phyloP scores from a whole-genome alignment of 2,329 filamentous ascomycete species.

The Penicillium sp. region DNA sequence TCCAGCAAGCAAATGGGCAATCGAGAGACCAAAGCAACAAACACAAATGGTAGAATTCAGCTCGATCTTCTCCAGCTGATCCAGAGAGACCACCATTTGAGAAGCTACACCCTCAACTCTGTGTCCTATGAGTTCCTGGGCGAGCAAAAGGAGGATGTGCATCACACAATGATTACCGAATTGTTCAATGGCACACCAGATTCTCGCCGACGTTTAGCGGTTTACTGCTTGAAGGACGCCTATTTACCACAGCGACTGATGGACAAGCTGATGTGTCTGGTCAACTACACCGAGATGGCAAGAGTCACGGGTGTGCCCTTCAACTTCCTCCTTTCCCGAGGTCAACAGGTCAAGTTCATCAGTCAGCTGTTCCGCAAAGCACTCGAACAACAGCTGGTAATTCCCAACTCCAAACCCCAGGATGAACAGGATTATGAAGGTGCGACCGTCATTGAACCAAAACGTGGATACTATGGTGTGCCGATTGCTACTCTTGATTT shows the following conservation, averaged over 20 bases:
- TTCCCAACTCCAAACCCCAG: slow-evolving; percentile 76
- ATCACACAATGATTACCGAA: slow-evolving; percentile 99
- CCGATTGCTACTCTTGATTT: slow-evolving; percentile 98
- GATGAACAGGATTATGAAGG: slow-evolving; percentile 91
- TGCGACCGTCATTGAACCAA: slow-evolving; percentile 95
- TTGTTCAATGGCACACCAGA: slow-evolving; percentile 95
- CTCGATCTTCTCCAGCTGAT: slow-evolving; percentile 92
- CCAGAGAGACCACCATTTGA: slow-evolving; percentile 88
- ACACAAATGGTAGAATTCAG: slow-evolving; percentile 89
- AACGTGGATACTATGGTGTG: slow-evolving; percentile 87
- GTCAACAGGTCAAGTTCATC: slow-evolving; percentile 96
- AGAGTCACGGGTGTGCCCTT: slow-evolving; percentile 98
- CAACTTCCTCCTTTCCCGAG: slow-evolving; percentile 85
- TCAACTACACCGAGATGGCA: slow-evolving; percentile 99
- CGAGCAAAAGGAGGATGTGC: slow-evolving; percentile 98
- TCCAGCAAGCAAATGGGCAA: slow-evolving; percentile 98
- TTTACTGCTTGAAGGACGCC: slow-evolving; percentile 97
- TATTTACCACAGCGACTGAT: slow-evolving; percentile 91
- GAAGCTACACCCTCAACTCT: slow-evolving; percentile 96
- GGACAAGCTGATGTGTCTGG: slow-evolving; percentile 97
- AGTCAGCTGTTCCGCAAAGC: slow-evolving; percentile 96
- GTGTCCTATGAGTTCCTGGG: slow-evolving; percentile 92
- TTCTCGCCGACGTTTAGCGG: slow-evolving; percentile 80
- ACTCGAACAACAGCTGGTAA: slow-evolving; percentile 85
- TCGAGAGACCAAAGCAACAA: slow-evolving; percentile 88